Conservation (phyloP, 371 early-diverging fungal genomes). For the Nosema granulosis region DNA sequence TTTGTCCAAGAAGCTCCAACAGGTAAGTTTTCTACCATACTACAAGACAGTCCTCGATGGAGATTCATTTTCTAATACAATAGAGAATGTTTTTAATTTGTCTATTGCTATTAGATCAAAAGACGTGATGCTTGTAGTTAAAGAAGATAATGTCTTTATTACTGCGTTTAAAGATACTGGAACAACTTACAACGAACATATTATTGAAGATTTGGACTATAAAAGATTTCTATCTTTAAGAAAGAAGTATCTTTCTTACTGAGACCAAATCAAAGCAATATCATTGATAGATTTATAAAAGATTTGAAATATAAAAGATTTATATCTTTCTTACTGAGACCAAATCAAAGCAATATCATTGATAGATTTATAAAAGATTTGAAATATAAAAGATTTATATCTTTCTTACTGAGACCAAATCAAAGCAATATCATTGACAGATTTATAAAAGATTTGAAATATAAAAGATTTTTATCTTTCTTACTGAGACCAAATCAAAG, state of each 20-base stretch:
- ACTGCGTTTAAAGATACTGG: not conserved
- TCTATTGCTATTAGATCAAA: constrained; percentile 63
- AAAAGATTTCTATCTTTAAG: not conserved
- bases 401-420: too few relatives aligned
- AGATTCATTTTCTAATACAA: constrained; percentile 61
- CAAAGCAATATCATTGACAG: not conserved
- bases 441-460: too few relatives aligned
- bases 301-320: too few relatives aligned
- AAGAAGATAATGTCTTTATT: constrained; percentile 28
- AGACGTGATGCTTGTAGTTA: constrained; percentile 7
- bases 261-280: too few relatives aligned
- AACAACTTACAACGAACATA: constrained; percentile 23
- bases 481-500: too few relatives aligned
- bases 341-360: too few relatives aligned
- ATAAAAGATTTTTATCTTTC: too few relatives aligned
- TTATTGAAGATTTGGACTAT: constrained; percentile 14
- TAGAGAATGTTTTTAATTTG: constrained; percentile 64
- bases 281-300: too few relatives aligned
- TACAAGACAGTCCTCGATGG: constrained; percentile 54
- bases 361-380: too few relatives aligned
- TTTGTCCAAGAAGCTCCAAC: constrained; percentile 41
- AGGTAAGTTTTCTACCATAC: constrained; percentile 44
- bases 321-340: too few relatives aligned
- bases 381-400: too few relatives aligned
- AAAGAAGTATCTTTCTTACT: too few relatives aligned